Percentiles rank a stretch among this genome's conserved stretches.
Conservation (phyloP, 108 stramenopile species). For the Skeletonema grethae region DNA sequence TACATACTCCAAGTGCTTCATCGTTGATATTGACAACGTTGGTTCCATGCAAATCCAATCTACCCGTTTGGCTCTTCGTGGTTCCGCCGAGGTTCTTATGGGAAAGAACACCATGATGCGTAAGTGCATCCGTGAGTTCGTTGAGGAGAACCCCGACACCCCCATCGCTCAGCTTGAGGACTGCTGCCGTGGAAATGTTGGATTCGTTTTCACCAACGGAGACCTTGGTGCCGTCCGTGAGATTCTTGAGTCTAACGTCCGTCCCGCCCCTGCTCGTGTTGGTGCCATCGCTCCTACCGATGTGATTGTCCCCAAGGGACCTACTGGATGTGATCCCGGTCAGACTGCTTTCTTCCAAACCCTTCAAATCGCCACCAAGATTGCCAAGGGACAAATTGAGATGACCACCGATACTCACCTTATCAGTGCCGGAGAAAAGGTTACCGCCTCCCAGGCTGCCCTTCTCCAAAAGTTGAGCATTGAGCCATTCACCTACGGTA, state of each 20-base stretch:
- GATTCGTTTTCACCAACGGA: constrained; percentile 99
- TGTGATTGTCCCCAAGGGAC: constrained; percentile 96
- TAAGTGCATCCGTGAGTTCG: constrained; percentile 91
- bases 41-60: constrained; percentile 97
- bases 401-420: constrained; percentile 95
- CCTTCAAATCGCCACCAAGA: constrained; percentile 99
- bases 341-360: constrained; percentile 99
- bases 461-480: constrained; percentile 96
- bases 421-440: constrained; percentile 92
- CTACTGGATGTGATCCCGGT: constrained; percentile 99
- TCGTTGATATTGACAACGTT: constrained; percentile 98
- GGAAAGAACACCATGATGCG: constrained; percentile 99
- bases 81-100: constrained; percentile 94
- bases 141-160: constrained; percentile 91
- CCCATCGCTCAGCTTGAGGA: constrained; percentile 79
- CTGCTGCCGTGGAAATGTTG: constrained; percentile 94
- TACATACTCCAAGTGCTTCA: constrained; percentile 87
- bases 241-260: constrained; percentile 82
- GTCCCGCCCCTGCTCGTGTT: constrained; percentile 97
- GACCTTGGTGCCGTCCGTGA: constrained; percentile 90
- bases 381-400: constrained; percentile 96
- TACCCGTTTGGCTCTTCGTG: constrained; percentile 91
- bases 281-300: constrained; percentile 92
- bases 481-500: constrained; percentile 98
- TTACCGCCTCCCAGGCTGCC: constrained; percentile 90